Conservation (phyloP, 768 basidiomycete genomes). For the Suillus clintonianus region DNA sequence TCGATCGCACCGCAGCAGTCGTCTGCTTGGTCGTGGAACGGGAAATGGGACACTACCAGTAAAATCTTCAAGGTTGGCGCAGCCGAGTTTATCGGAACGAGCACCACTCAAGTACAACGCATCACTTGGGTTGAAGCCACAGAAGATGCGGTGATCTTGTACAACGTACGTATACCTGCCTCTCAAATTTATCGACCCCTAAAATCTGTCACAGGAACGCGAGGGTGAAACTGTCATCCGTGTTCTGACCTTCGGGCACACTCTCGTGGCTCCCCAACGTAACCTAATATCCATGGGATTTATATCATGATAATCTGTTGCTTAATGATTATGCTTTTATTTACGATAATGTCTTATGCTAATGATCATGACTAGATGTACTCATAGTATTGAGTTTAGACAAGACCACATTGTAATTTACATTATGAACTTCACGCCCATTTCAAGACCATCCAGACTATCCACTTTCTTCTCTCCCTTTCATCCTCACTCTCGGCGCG, state of each 20-base stretch:
- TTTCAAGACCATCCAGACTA: conserved; percentile 64
- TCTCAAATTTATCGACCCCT: conserved; percentile 4
- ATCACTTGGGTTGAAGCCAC: conserved; percentile 56
- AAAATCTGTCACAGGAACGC: conserved; percentile 22
- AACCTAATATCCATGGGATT: not conserved
- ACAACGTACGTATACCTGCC: conserved; percentile 44
- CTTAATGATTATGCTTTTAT: not conserved
- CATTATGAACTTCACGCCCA: conserved; percentile 37
- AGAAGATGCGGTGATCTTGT: conserved; percentile 61
- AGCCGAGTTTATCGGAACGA: conserved; percentile 29
- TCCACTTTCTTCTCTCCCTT: conserved; percentile 67
- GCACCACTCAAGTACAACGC: conserved; percentile 45
- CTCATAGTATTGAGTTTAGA: not conserved
- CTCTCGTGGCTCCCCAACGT: not conserved
- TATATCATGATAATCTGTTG: not conserved
- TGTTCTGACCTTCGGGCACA: conserved; percentile 30
- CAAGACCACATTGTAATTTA: not conserved
- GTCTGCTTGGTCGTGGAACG: conserved; percentile 35
- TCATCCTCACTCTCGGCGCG: conserved; percentile 62
- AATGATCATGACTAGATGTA: not conserved
- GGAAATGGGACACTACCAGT: conserved; percentile 24
- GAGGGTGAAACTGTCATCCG: conserved; percentile 35
- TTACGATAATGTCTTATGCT: not conserved
- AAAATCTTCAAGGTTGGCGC: conserved; percentile 30
- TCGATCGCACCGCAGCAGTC: conserved; percentile 23